phyloP scores from a whole-genome alignment of 306 rosid genomes.

The Vigna trinervia region DNA sequence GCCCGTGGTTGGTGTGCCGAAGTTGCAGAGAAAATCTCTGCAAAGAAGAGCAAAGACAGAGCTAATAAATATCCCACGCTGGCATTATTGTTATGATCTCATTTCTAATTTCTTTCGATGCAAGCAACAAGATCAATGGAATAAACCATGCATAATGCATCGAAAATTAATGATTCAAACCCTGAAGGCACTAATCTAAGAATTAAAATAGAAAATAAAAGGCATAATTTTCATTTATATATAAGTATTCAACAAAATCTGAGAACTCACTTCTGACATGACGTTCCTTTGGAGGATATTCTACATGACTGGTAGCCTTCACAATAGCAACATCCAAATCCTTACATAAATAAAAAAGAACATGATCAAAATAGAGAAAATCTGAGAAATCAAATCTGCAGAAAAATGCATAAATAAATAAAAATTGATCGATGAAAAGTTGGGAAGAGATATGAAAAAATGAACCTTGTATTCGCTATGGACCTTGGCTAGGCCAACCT shows the following conservation, averaged over 20 bases:
- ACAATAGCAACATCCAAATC: conserved; percentile 95
- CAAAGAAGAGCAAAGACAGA: not conserved
- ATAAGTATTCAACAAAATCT: not conserved
- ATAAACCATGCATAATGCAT: not conserved
- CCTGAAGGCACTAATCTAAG: conserved; percentile 18
- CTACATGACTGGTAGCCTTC: conserved; percentile 91
- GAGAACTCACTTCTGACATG: conserved; percentile 81
- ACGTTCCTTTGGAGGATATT: conserved; percentile 93
- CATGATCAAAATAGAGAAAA: not conserved
- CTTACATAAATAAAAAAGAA: conserved; percentile 42
- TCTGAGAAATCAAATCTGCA: not conserved
- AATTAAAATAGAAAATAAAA: not conserved
- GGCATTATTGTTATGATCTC: conserved; percentile 19
- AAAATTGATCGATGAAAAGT: not conserved
- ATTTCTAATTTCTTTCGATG: conserved; percentile 29
- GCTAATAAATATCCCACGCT: not conserved
- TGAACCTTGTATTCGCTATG: conserved; percentile 89
- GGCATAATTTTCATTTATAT: not conserved
- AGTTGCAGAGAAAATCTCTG: conserved; percentile 82
- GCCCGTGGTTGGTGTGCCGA: conserved; percentile 81
- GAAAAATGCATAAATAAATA: not conserved
- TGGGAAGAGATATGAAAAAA: not conserved
- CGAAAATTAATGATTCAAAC: not conserved
- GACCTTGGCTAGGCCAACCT: conserved; percentile 98
- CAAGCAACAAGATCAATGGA: conserved; percentile 28